Conservation (phyloP, 768 basidiomycete species). For the Rhizopogon roseolus region DNA sequence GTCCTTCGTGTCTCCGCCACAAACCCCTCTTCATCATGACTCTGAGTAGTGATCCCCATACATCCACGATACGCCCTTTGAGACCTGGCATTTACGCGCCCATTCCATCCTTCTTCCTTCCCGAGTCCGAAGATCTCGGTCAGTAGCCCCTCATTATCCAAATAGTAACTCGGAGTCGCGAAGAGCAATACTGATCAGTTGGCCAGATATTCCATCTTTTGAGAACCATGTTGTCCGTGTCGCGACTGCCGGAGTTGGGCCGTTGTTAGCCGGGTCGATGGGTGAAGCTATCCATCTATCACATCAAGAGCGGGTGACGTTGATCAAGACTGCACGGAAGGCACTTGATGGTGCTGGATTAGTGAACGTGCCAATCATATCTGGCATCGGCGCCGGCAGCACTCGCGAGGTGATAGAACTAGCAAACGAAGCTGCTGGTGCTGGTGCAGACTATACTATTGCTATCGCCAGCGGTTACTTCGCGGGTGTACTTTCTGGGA, state of each 20-base stretch:
- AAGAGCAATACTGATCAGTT: conserved; percentile 4
- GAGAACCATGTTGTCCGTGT: conserved; percentile 60
- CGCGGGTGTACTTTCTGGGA: conserved; percentile 62
- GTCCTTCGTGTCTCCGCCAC: background rate
- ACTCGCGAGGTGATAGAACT: conserved; percentile 80
- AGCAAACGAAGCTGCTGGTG: conserved; percentile 69
- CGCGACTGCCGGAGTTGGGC: conserved; percentile 64
- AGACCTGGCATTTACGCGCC: conserved; percentile 80
- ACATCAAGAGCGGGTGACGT: conserved; percentile 56
- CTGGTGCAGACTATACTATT: conserved; percentile 84
- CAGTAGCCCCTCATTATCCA: conserved; percentile 19
- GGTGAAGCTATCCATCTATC: conserved; percentile 79
- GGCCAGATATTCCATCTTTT: conserved; percentile 58
- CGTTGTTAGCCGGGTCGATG: conserved; percentile 78
- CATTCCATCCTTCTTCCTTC: conserved; percentile 80
- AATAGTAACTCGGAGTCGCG: conserved; percentile 12
- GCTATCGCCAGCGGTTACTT: conserved; percentile 88
- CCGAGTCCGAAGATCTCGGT: conserved; percentile 80
- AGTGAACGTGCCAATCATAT: conserved; percentile 59
- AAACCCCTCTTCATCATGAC: conserved; percentile 30
- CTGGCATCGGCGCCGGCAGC: conserved; percentile 79
- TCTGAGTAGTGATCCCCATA: conserved; percentile 17
- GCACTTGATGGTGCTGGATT: conserved; percentile 68
- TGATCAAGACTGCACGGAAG: conserved; percentile 64
- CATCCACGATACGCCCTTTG: conserved; percentile 45